Conservation (phyloP, 805 yeast species). For the Blastobotrys americana region DNA sequence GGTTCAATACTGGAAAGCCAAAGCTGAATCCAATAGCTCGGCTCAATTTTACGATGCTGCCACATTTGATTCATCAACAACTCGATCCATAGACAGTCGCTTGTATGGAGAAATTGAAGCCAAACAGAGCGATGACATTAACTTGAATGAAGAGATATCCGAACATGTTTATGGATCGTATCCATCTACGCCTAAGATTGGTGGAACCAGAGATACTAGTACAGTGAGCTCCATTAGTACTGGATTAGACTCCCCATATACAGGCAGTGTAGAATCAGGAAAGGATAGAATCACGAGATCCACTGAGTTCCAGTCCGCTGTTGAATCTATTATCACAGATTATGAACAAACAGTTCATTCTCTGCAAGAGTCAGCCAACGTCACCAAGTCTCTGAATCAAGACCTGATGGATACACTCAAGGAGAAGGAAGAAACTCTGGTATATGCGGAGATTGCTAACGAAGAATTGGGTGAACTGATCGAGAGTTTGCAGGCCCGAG, state of each 20-base stretch:
- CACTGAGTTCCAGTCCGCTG: slow-evolving; percentile 15
- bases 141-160: background rate
- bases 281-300: slow-evolving; percentile 13
- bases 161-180: background rate
- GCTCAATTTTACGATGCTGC: background rate
- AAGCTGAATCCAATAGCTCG: background rate
- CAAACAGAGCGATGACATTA: background rate
- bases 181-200: background rate
- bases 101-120: background rate
- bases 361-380: slow-evolving; percentile 12
- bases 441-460: slow-evolving; percentile 3
- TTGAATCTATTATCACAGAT: slow-evolving; percentile 14
- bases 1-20: slow-evolving; percentile 14
- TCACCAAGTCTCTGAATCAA: slow-evolving; percentile 4
- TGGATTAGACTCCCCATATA: background rate
- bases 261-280: slow-evolving; percentile 5
- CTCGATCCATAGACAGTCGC: too few species aligned
- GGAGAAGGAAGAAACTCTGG: slow-evolving; percentile 1
- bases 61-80: background rate
- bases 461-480: slow-evolving; percentile 2
- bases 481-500: background rate
- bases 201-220: slow-evolving; percentile 1
- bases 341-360: slow-evolving; percentile 17
- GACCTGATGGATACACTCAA: slow-evolving; percentile 5
- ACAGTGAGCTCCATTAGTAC: background rate